Evolutionary conservation across 495 filamentous ascomycete species (phyloP).

Genomic region (Ascodesmis nigricans): DNA sequence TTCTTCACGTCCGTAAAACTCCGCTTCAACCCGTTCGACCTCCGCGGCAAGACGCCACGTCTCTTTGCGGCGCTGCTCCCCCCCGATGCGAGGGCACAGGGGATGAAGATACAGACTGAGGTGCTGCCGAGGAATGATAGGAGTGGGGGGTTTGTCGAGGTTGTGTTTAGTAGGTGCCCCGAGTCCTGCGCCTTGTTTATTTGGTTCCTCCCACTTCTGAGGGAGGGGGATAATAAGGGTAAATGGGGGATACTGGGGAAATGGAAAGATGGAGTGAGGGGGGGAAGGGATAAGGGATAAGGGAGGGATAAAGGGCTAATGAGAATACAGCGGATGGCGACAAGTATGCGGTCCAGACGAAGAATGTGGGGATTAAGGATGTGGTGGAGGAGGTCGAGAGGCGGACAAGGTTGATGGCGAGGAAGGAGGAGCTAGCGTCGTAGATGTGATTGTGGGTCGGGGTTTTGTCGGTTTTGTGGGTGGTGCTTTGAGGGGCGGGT

Average conservation of each 20-base stretch:
- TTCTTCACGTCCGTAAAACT: slow-evolving; percentile 67
- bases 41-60: slow-evolving; percentile 52
- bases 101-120: slow-evolving; percentile 58
- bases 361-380: slow-evolving; percentile 64
- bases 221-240: slow-evolving; percentile 2
- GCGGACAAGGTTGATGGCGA: slow-evolving; percentile 56
- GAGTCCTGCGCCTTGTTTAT: neutral
- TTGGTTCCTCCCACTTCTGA: neutral
- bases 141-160: slow-evolving; percentile 37
- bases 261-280: slow-evolving; percentile 25
- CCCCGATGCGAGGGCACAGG: slow-evolving; percentile 41
- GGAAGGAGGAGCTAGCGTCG: slow-evolving; percentile 46
- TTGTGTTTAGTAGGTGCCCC: slow-evolving; percentile 59
- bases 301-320: neutral
- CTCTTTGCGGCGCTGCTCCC: slow-evolving; percentile 77
- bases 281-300: slow-evolving; percentile 21
- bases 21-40: slow-evolving; percentile 79
- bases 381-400: slow-evolving; percentile 75
- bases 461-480: too few species aligned
- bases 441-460: neutral
- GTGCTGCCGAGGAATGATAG: slow-evolving; percentile 45
- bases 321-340: slow-evolving; percentile 55
- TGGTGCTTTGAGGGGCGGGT: too few species aligned
- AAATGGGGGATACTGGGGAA: slow-evolving; percentile 1
- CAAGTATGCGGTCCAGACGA: slow-evolving; percentile 44